Percentiles rank a stretch among this genome's conserved stretches.
phyloP scores from a whole-genome alignment of 371 early-diverging fungal genomes.

The Mortierella sp. region DNA sequence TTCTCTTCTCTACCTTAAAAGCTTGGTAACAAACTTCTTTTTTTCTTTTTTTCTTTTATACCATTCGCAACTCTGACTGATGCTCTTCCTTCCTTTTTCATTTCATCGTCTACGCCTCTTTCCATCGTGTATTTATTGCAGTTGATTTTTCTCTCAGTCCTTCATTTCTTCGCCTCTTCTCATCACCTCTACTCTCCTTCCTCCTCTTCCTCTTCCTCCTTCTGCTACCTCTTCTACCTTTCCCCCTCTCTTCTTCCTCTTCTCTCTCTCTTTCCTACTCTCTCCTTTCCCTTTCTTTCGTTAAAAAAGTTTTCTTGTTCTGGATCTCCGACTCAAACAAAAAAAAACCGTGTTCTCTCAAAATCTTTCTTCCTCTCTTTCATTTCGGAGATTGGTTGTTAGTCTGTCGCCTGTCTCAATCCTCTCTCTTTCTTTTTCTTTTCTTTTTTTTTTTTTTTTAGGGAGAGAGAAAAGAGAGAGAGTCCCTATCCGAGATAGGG shows the following conservation, averaged over 20 bases:
- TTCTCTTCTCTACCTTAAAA: too few species aligned
- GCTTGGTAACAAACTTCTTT: too few species aligned
- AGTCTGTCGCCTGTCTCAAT: conserved; percentile 9
- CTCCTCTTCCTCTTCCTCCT: conserved; percentile 6
- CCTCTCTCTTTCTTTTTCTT: conserved; percentile 16
- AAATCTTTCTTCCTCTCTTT: too few species aligned
- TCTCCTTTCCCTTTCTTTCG: conserved; percentile 13
- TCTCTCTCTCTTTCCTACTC: conserved; percentile 4
- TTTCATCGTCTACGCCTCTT: neutral
- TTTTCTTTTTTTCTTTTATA: too few species aligned
- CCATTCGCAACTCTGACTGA: too few species aligned
- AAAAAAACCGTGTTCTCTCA: too few species aligned
- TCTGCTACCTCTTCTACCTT: conserved; percentile 12
- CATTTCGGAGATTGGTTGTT: too few species aligned
- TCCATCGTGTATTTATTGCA: conserved; percentile 11
- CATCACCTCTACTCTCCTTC: neutral
- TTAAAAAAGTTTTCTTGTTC: too few species aligned
- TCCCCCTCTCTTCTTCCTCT: conserved; percentile 1
- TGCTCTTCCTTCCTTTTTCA: too few species aligned
- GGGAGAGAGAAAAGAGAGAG: too few species aligned
- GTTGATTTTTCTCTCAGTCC: conserved; percentile 5
- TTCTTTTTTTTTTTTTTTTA: conserved; percentile 6
- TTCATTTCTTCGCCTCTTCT: neutral
- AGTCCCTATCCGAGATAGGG: too few species aligned
- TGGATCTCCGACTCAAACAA: too few species aligned